Evolutionary conservation across 768 basidiomycete genomes (phyloP).

Genomic region (Amanita rubescens): DNA sequence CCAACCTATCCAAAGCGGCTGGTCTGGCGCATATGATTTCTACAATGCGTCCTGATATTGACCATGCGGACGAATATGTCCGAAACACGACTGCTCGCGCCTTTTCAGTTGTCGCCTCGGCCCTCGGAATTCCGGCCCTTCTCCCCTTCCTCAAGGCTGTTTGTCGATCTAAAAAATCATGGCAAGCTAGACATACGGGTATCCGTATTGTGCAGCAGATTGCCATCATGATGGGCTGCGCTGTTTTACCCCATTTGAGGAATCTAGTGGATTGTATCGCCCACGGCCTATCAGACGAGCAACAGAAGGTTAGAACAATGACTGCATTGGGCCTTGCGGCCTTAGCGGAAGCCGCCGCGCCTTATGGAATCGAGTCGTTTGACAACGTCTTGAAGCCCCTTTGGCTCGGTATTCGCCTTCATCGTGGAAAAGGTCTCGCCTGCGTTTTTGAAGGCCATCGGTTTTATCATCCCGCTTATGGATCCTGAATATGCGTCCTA

Average conservation of each 20-base stretch:
- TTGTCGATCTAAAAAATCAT: slow-evolving; percentile 97
- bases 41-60: slow-evolving; percentile 99
- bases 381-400: slow-evolving; percentile 94
- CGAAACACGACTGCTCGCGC: slow-evolving; percentile 98
- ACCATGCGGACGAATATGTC: slow-evolving; percentile 98
- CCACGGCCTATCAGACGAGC: slow-evolving; percentile 87
- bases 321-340: slow-evolving; percentile 89
- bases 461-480: slow-evolving; percentile 99
- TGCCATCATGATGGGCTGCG: slow-evolving; percentile 99
- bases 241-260: slow-evolving; percentile 92
- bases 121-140: slow-evolving; percentile 94
- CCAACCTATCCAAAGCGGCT: slow-evolving; percentile 96
- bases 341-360: slow-evolving; percentile 93
- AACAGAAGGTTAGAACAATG: slow-evolving; percentile 96
- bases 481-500: slow-evolving; percentile 99
- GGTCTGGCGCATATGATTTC: slow-evolving; percentile 99
- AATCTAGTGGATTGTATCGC: slow-evolving; percentile 97
- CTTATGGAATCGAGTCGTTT: slow-evolving; percentile 99
- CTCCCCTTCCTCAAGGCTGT: slow-evolving; percentile 98
- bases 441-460: slow-evolving; percentile 95
- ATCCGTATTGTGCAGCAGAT: slow-evolving; percentile 99
- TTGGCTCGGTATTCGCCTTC: slow-evolving; percentile 90
- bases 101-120: slow-evolving; percentile 97
- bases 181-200: slow-evolving; percentile 99
- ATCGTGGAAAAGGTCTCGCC: slow-evolving; percentile 93